Percentiles rank a stretch among this genome's conserved stretches.
Conservation (phyloP, 176 grass and related monocot genomes). For the Neostapfia colusana region DNA sequence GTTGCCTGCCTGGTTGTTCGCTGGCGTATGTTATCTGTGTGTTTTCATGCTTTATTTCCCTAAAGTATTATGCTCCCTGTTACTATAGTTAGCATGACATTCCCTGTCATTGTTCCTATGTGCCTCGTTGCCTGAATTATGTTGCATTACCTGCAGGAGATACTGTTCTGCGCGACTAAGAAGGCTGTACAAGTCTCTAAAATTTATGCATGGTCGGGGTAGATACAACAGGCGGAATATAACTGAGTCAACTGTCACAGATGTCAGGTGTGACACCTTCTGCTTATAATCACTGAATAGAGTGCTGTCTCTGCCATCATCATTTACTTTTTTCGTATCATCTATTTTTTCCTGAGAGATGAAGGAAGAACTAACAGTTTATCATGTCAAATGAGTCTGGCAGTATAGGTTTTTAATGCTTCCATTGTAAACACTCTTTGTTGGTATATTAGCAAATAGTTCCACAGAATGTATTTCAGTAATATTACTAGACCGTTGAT, state of each 20-base stretch:
- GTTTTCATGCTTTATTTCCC: conserved; percentile 10
- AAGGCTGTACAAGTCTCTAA: conserved; percentile 90
- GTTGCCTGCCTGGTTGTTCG: neutral
- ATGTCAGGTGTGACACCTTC: conserved; percentile 65
- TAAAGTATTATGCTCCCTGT: neutral
- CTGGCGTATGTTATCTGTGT: neutral
- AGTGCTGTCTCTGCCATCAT: neutral
- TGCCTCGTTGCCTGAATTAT: conserved; percentile 38
- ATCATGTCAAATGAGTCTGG: neutral
- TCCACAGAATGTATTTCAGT: neutral
- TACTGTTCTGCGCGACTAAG: conserved; percentile 84
- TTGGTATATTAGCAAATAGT: neutral
- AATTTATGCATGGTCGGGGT: conserved; percentile 91
- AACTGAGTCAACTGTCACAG: conserved; percentile 80
- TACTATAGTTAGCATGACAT: neutral
- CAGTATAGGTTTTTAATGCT: neutral
- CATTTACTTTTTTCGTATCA: neutral
- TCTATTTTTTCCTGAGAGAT: neutral
- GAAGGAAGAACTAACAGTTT: neutral
- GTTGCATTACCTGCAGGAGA: conserved; percentile 64
- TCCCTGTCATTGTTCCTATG: neutral
- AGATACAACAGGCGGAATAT: conserved; percentile 76
- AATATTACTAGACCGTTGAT: neutral
- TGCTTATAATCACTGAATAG: conserved; percentile 1
- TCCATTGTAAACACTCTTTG: neutral